These are phyloP conservation scores for Mucor mucedo DNA, from an alignment of 371 early-diverging fungal genomes.

Conservation along the genomic window DNA sequence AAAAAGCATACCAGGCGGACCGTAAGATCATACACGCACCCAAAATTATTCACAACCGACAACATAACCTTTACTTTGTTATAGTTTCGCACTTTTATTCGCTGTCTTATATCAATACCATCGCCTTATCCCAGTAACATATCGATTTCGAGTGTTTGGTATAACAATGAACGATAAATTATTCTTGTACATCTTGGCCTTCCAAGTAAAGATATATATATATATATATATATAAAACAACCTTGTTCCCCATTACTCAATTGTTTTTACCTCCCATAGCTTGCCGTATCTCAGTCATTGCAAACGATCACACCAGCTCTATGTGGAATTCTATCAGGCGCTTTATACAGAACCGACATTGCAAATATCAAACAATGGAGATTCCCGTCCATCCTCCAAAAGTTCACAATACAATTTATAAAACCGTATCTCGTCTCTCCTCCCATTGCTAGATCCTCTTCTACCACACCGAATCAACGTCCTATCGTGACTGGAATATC, in stretches of 20 bases:
- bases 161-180: slow-evolving; percentile 67
- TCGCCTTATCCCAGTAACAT: slow-evolving; percentile 61
- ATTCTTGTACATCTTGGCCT: slow-evolving; percentile 62
- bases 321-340: slow-evolving; percentile 67
- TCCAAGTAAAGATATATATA: slow-evolving; percentile 45
- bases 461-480: slow-evolving; percentile 50
- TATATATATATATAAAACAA: background rate
- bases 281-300: slow-evolving; percentile 57
- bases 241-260: background rate
- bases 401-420: slow-evolving; percentile 38
- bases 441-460: slow-evolving; percentile 56
- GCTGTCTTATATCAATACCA: slow-evolving; percentile 68
- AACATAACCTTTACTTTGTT: background rate
- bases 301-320: slow-evolving; percentile 57
- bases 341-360: slow-evolving; percentile 63
- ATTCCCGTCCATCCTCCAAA: slow-evolving; percentile 50
- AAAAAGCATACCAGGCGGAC: slow-evolving; percentile 65
- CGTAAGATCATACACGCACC: slow-evolving; percentile 42
- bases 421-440: slow-evolving; percentile 48
- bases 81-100: slow-evolving; percentile 65
- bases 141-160: slow-evolving; percentile 68
- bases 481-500: slow-evolving; percentile 27
- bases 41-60: background rate
- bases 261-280: background rate
- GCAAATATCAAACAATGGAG: slow-evolving; percentile 69